Conservation (phyloP, 257 asterid species). For the Scutellaria barbata region DNA sequence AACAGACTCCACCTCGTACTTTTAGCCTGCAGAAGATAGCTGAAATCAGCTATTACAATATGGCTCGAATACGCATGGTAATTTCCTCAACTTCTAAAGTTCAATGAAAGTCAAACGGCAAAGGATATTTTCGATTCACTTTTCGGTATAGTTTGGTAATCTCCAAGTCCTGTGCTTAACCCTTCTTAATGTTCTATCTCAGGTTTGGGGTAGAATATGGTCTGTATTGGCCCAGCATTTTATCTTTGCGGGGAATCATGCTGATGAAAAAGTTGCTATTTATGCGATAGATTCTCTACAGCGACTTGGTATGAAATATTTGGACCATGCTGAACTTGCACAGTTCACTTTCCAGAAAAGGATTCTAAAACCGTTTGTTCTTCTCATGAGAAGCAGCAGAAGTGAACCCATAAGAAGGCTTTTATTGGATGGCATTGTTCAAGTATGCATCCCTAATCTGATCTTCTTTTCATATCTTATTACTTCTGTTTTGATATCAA, state of each 20-base stretch:
- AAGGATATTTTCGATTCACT: too few species aligned
- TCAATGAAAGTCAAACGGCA: too few species aligned
- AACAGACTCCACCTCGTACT: slow-evolving; percentile 90
- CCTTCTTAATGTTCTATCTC: slow-evolving; percentile 36
- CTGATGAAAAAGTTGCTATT: slow-evolving; percentile 94
- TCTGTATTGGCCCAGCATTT: slow-evolving; percentile 87
- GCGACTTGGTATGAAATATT: slow-evolving; percentile 91
- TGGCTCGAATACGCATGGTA: slow-evolving; percentile 98
- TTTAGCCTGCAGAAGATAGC: slow-evolving; percentile 96
- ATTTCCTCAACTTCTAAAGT: slow-evolving; percentile 41
- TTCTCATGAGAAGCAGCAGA: slow-evolving; percentile 83
- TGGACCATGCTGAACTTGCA: slow-evolving; percentile 94
- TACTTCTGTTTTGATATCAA: slow-evolving; percentile 39
- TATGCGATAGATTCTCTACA: slow-evolving; percentile 94
- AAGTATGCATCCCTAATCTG: slow-evolving; percentile 57
- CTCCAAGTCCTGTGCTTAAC: slow-evolving; percentile 1
- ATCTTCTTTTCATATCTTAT: slow-evolving; percentile 27
- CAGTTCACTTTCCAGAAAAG: slow-evolving; percentile 95
- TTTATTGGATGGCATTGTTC: slow-evolving; percentile 81
- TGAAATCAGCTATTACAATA: slow-evolving; percentile 94
- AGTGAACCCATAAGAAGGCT: slow-evolving; percentile 83
- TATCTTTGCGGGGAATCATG: slow-evolving; percentile 89
- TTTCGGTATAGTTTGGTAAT: too few species aligned
- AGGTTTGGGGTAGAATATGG: slow-evolving; percentile 99
- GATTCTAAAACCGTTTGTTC: slow-evolving; percentile 83